A percentile compares a stretch with the other conserved stretches of the same genome.
These are phyloP conservation scores for Effrenium voratum DNA, from an alignment of 73 alveolate species.

Conservation along the genomic window DNA sequence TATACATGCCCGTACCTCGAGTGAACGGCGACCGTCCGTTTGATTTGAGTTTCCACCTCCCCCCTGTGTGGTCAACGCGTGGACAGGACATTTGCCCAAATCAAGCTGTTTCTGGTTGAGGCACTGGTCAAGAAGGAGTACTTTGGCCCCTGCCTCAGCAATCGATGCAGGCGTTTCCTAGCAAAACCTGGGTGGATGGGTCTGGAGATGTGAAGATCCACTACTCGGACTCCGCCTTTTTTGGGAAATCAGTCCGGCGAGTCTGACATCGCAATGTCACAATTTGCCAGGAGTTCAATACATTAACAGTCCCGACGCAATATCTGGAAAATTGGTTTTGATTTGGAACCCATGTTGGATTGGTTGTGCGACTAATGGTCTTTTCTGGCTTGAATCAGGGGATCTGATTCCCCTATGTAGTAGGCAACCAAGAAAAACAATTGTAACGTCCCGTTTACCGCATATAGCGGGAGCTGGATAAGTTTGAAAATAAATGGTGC, in stretches of 20 bases:
- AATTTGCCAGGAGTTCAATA: too few relatives aligned
- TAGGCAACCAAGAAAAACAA: too few relatives aligned
- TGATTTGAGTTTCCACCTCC: background rate
- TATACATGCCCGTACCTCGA: background rate
- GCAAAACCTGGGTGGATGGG: background rate
- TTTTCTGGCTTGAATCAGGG: too few relatives aligned
- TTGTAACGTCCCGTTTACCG: too few relatives aligned
- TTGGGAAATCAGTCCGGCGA: background rate
- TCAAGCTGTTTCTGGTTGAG: background rate
- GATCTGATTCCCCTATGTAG: too few relatives aligned
- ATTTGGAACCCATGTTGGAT: too few relatives aligned
- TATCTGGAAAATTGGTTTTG: too few relatives aligned
- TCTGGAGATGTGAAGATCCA: background rate
- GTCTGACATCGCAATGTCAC: background rate
- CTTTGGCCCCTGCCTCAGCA: constrained; percentile 10
- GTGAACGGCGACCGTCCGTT: background rate
- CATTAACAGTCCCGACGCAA: too few relatives aligned
- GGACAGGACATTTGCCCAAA: background rate
- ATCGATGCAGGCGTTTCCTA: background rate
- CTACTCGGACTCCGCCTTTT: background rate
- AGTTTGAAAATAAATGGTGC: too few relatives aligned
- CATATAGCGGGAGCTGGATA: too few relatives aligned
- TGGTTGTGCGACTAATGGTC: too few relatives aligned
- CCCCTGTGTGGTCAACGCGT: background rate
- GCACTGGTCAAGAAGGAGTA: constrained; percentile 86